Percentiles rank a stretch among this genome's conserved stretches.
Conservation (phyloP, 441 rosid species). For the Metrosideros polymorpha region DNA sequence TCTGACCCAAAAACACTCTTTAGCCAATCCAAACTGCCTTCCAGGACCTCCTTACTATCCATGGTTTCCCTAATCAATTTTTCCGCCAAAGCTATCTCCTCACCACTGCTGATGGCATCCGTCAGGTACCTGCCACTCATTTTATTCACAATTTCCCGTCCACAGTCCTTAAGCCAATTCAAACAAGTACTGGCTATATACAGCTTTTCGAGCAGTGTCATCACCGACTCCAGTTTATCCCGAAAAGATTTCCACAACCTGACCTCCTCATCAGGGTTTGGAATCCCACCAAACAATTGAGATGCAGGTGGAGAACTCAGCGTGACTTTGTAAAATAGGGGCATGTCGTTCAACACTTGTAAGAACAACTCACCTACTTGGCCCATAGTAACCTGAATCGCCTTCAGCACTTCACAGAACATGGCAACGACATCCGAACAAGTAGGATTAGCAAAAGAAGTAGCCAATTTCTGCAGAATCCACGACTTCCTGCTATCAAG, state of each 20-base stretch:
- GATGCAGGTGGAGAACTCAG: slow-evolving; percentile 88
- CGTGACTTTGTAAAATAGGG: slow-evolving; percentile 74
- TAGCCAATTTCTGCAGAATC: slow-evolving; percentile 54
- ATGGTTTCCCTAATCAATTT: slow-evolving; percentile 74
- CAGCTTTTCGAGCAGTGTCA: slow-evolving; percentile 45
- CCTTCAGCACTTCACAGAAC: slow-evolving; percentile 63
- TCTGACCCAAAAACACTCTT: slow-evolving; percentile 90
- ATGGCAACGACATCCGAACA: slow-evolving; percentile 37
- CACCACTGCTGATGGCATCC: slow-evolving; percentile 56
- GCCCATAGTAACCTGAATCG: slow-evolving; percentile 72
- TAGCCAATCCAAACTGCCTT: slow-evolving; percentile 93
- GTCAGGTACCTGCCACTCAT: slow-evolving; percentile 61
- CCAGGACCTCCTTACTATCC: slow-evolving; percentile 77
- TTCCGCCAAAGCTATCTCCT: slow-evolving; percentile 76
- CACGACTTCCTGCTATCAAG: slow-evolving; percentile 71
- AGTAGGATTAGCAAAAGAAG: slow-evolving; percentile 26
- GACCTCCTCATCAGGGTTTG: slow-evolving; percentile 88
- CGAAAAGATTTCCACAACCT: slow-evolving; percentile 78
- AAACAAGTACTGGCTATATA: slow-evolving; percentile 55
- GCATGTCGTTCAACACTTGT: slow-evolving; percentile 85
- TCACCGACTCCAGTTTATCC: slow-evolving; percentile 63
- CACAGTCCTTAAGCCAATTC: slow-evolving; percentile 77
- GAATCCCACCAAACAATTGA: slow-evolving; percentile 91
- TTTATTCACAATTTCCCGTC: slow-evolving; percentile 45
- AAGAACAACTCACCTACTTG: slow-evolving; percentile 91